Percentiles rank a stretch among this genome's conserved stretches.
Evolutionary conservation across 1,139 yeast genomes (phyloP).

Genomic region (Zygoascus sp.): DNA sequence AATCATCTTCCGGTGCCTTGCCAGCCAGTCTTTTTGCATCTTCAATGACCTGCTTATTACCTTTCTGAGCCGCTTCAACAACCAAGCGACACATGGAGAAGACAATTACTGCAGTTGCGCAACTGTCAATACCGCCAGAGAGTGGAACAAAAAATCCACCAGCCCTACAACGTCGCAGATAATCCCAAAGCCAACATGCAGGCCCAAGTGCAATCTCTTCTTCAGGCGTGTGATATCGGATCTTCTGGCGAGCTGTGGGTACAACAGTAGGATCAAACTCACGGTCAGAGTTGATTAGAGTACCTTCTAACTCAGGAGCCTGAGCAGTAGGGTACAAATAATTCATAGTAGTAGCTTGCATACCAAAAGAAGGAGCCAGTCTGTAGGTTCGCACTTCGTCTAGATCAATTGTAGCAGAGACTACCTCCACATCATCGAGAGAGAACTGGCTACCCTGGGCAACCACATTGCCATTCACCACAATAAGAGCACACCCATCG

Average conservation of each 20-base stretch:
- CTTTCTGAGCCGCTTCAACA: constrained; percentile 56
- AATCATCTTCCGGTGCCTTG: constrained; percentile 43
- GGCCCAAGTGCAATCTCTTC: constrained; percentile 98
- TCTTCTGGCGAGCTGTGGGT: constrained; percentile 52
- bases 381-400: constrained; percentile 87
- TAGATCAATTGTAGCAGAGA: constrained; percentile 87
- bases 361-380: constrained; percentile 63
- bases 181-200: constrained; percentile 99
- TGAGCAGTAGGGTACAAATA: constrained; percentile 57
- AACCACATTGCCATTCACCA: constrained; percentile 82
- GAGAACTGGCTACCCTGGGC: constrained; percentile 94
- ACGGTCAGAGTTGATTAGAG: constrained; percentile 25
- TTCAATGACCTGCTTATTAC: constrained; percentile 64
- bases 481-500: constrained; percentile 94
- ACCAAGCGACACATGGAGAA: constrained; percentile 91
- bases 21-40: constrained; percentile 68
- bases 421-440: constrained; percentile 83
- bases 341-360: constrained; percentile 52
- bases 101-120: constrained; percentile 94
- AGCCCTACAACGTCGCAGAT: constrained; percentile 79
- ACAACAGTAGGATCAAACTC: constrained; percentile 57
- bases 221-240: constrained; percentile 73
- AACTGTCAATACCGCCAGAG: constrained; percentile 96
- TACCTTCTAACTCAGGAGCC: constrained; percentile 34
- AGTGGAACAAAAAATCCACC: constrained; percentile 91